Percentiles rank a stretch among this genome's conserved stretches.
These are phyloP conservation scores for Botryosphaeria dothidea DNA, from an alignment of 2,329 filamentous ascomycete species.

Conservation along the genomic window DNA sequence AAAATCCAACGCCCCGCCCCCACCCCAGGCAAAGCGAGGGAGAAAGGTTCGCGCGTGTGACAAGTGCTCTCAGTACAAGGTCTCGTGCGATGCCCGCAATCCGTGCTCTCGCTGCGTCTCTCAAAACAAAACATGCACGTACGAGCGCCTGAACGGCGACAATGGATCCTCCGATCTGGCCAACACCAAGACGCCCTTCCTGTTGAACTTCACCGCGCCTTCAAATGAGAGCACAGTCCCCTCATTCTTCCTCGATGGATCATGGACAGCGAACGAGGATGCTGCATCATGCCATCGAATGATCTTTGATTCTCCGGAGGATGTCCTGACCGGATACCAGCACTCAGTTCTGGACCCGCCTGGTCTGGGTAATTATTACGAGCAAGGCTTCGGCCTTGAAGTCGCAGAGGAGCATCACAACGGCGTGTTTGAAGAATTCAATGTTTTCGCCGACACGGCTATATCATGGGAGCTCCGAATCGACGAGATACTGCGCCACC, in stretches of 20 bases:
- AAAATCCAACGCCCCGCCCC: neutral
- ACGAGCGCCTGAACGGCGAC: neutral
- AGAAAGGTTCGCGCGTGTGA: conserved; percentile 18
- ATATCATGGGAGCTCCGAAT: neutral
- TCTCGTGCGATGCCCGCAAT: conserved; percentile 16
- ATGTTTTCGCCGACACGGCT: neutral
- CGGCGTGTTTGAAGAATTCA: neutral
- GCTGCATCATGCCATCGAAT: neutral
- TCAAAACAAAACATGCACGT: conserved; percentile 11
- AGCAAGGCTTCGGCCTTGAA: neutral
- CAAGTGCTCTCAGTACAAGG: conserved; percentile 18
- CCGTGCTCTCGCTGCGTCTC: conserved; percentile 19
- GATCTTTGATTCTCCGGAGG: neutral
- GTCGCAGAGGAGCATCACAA: neutral
- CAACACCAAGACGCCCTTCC: conserved; percentile 4
- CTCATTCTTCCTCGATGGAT: neutral
- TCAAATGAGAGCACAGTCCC: neutral
- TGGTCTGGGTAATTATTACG: neutral
- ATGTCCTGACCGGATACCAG: neutral
- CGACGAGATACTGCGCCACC: neutral
- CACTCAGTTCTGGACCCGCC: neutral
- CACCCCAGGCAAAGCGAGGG: conserved; percentile 17
- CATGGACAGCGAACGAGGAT: neutral
- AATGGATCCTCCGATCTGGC: neutral
- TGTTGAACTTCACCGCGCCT: conserved; percentile 16